A percentile compares a stretch with the other conserved stretches of the same genome.
phyloP scores from a whole-genome alignment of 2,329 filamentous ascomycete genomes.

The Dactylonectria macrodidyma region DNA sequence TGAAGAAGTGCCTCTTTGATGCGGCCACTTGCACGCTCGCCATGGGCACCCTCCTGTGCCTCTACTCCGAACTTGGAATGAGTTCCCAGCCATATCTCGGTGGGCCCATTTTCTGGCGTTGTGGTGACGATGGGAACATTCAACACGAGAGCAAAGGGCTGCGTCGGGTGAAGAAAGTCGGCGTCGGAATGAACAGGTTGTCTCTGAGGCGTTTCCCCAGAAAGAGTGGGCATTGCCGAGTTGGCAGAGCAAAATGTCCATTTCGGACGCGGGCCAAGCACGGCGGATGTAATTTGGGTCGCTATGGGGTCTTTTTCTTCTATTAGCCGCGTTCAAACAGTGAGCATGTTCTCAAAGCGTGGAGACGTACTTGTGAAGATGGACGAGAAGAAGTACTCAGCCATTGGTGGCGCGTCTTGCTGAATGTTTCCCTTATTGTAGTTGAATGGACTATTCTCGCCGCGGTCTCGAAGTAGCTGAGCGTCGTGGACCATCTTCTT shows the following conservation, averaged over 20 bases:
- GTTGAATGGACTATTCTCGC: slow-evolving; percentile 71
- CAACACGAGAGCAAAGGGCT: slow-evolving; percentile 69
- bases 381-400: slow-evolving; percentile 61
- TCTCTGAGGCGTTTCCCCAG: slow-evolving; percentile 56
- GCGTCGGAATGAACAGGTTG: slow-evolving; percentile 74
- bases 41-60: slow-evolving; percentile 65
- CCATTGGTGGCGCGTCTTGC: slow-evolving; percentile 70
- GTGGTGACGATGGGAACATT: slow-evolving; percentile 68
- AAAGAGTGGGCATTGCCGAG: slow-evolving; percentile 66
- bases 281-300: slow-evolving; percentile 68
- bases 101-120: slow-evolving; percentile 67
- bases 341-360: neutral
- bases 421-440: slow-evolving; percentile 75
- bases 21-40: slow-evolving; percentile 66
- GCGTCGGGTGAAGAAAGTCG: slow-evolving; percentile 68
- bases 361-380: slow-evolving; percentile 67
- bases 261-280: slow-evolving; percentile 68
- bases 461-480: slow-evolving; percentile 62
- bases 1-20: slow-evolving; percentile 61
- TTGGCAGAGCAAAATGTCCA: slow-evolving; percentile 74
- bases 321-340: neutral
- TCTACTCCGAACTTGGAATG: slow-evolving; percentile 55
- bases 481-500: slow-evolving; percentile 73
- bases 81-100: slow-evolving; percentile 73
- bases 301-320: slow-evolving; percentile 63